These are phyloP conservation scores for Crithidia fasciculata DNA, from an alignment of 208 protist genomes.

Conservation along the genomic window DNA sequence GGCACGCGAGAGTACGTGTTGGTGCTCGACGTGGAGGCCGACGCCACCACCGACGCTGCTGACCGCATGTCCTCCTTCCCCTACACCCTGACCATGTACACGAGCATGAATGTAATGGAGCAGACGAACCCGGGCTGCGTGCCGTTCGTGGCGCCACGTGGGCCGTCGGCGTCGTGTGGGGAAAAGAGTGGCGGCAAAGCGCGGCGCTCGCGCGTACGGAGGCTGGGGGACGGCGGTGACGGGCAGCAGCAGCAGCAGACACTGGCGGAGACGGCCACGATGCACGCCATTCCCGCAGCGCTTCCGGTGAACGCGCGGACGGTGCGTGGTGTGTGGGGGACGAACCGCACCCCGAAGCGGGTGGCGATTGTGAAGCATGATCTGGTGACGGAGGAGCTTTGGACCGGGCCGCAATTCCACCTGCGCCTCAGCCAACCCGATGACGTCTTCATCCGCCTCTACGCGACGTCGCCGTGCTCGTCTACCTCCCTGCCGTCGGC, in stretches of 20 bases:
- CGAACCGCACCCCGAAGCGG: background rate
- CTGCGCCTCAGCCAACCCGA: conserved; percentile 49
- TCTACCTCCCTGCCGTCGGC: background rate
- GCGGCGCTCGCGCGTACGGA: background rate
- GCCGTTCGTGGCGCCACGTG: background rate
- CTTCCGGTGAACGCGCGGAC: conserved; percentile 17
- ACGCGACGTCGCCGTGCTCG: background rate
- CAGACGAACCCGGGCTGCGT: conserved; percentile 8
- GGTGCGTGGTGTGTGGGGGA: conserved; percentile 12
- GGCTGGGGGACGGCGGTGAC: conserved; percentile 15
- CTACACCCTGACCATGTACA: conserved; percentile 76
- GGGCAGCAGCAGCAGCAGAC: conserved; percentile 1
- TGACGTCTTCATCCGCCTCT: conserved; percentile 41
- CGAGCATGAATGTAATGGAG: conserved; percentile 41
- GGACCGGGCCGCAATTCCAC: conserved; percentile 45
- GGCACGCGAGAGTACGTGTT: conserved; percentile 68
- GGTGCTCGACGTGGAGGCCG: conserved; percentile 45
- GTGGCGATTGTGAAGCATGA: background rate
- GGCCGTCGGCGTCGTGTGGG: background rate
- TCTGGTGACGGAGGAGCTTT: background rate
- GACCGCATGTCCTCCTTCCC: conserved; percentile 26
- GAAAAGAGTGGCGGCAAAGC: background rate
- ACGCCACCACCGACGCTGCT: too few relatives aligned
- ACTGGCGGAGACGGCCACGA: conserved; percentile 5
- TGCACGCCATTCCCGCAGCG: conserved; percentile 21